A percentile compares a stretch with the other conserved stretches of the same genome.
phyloP scores from a whole-genome alignment of 106 monocot genomes.

The Amphibolis antarctica region DNA sequence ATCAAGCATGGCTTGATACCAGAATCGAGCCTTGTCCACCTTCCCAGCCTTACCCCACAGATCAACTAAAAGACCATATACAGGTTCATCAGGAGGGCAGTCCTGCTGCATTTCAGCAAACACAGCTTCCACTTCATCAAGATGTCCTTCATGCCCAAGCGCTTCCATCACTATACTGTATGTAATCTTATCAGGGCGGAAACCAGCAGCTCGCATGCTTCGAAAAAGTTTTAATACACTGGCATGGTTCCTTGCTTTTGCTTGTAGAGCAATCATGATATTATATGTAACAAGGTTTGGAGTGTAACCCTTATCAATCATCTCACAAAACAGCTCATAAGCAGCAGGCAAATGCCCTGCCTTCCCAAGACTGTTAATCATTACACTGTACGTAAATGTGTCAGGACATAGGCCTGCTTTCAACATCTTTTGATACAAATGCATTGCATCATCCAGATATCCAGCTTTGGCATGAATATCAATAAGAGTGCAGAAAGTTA shows the following conservation, averaged over 20 bases:
- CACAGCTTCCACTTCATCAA: slow-evolving; percentile 66
- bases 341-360: slow-evolving; percentile 71
- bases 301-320: slow-evolving; percentile 65
- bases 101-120: slow-evolving; percentile 69
- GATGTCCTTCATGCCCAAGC: slow-evolving; percentile 62
- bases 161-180: slow-evolving; percentile 92
- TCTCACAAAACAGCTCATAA: slow-evolving; percentile 72
- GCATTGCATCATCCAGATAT: slow-evolving; percentile 56
- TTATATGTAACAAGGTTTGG: slow-evolving; percentile 96
- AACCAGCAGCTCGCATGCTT: slow-evolving; percentile 82
- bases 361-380: slow-evolving; percentile 97
- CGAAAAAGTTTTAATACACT: slow-evolving; percentile 62
- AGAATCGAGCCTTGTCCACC: slow-evolving; percentile 57
- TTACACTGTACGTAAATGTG: slow-evolving; percentile 94
- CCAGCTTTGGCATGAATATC: slow-evolving; percentile 97
- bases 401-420: slow-evolving; percentile 69
- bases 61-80: slow-evolving; percentile 83
- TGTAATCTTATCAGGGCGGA: slow-evolving; percentile 85
- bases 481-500: slow-evolving; percentile 90
- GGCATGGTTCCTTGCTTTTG: slow-evolving; percentile 80
- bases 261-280: slow-evolving; percentile 85
- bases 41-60: slow-evolving; percentile 94
- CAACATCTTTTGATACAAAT: slow-evolving; percentile 65
- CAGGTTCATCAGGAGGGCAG: slow-evolving; percentile 84
- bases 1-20: slow-evolving; percentile 77